Evolutionary conservation across 169 alveolate species (phyloP).

Genomic region (Eimeria zaria): DNA sequence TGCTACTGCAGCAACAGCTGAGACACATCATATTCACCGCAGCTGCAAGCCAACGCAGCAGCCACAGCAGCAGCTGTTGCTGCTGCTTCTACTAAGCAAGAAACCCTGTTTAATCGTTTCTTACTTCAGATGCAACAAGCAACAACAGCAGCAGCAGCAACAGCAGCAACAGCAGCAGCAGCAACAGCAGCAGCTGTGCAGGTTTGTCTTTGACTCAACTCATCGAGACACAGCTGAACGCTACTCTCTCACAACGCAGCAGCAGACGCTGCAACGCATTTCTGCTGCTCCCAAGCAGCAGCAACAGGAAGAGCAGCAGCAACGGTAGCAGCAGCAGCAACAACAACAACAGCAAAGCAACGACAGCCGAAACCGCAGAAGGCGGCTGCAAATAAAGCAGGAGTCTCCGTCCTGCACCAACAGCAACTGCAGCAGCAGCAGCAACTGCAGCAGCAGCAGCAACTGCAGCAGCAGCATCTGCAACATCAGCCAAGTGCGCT

Average conservation of each 20-base stretch:
- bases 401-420: background rate
- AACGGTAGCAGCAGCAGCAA: too few relatives aligned
- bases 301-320: too few relatives aligned
- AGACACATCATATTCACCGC: background rate
- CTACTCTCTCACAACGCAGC: background rate
- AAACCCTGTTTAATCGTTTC: background rate
- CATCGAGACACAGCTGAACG: background rate
- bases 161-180: conserved; percentile 15
- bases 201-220: background rate
- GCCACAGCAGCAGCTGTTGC: background rate
- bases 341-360: too few relatives aligned
- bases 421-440: conserved; percentile 35
- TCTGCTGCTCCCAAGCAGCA: conserved; percentile 7
- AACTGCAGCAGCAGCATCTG: too few relatives aligned
- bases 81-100: background rate
- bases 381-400: background rate
- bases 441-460: too few relatives aligned
- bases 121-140: background rate
- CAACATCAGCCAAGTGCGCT: background rate
- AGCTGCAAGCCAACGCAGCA: background rate
- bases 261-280: background rate
- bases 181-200: conserved; percentile 2
- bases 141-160: too few relatives aligned
- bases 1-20: conserved; percentile 33
- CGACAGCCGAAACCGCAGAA: background rate